Conservation (phyloP, 768 basidiomycete species). For the Crepidotus variabilis region DNA sequence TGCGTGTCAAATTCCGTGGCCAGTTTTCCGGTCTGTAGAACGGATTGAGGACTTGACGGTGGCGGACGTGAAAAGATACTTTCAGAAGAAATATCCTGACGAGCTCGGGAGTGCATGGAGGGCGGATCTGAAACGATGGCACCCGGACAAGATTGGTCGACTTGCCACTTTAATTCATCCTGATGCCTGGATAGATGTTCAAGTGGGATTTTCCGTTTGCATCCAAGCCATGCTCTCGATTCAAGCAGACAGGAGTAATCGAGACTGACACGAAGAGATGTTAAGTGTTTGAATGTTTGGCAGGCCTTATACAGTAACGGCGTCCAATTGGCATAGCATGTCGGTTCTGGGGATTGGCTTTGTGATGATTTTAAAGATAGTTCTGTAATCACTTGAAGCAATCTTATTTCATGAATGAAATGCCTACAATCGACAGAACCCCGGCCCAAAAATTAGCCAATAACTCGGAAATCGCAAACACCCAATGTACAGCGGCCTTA, state of each 20-base stretch:
- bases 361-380: too few species aligned
- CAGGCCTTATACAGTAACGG: too few species aligned
- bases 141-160: not conserved
- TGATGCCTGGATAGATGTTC: not conserved
- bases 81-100: not conserved
- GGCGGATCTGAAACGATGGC: not conserved
- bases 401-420: too few species aligned
- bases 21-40: not conserved
- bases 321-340: too few species aligned
- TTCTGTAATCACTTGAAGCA: too few species aligned
- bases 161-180: not conserved
- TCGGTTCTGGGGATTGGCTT: too few species aligned
- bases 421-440: too few species aligned
- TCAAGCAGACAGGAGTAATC: not conserved
- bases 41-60: not conserved
- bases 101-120: not conserved
- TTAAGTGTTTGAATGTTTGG: too few species aligned
- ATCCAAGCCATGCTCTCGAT: not conserved
- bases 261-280: too few species aligned
- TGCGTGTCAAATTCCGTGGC: not conserved
- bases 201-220: not conserved
- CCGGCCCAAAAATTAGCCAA: too few species aligned
- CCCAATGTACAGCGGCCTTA: too few species aligned
- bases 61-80: not conserved
- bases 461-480: too few species aligned